These are phyloP conservation scores for Rhodotorula kratochvilovae DNA, from an alignment of 768 basidiomycete genomes.

Conservation along the genomic window DNA sequence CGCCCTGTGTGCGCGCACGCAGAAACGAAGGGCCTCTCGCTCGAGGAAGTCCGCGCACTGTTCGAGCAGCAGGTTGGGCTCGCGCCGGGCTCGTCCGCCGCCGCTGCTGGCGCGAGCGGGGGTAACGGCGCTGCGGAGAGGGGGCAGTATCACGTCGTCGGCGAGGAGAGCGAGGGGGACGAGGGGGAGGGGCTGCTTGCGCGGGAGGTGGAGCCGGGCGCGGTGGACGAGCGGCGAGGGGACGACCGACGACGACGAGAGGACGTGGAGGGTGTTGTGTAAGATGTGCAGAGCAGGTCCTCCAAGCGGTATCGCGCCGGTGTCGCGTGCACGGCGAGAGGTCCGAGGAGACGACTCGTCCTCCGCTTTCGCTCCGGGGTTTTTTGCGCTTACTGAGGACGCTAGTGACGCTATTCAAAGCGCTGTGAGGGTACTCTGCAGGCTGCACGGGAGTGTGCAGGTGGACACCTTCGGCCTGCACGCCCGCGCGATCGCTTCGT, in stretches of 20 bases:
- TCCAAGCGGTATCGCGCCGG: too few species aligned
- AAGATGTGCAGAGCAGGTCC: too few species aligned
- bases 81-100: neutral
- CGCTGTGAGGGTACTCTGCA: too few species aligned
- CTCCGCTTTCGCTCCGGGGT: too few species aligned
- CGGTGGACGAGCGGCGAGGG: neutral
- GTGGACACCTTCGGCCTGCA: too few species aligned
- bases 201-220: neutral
- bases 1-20: neutral
- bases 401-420: too few species aligned
- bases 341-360: too few species aligned
- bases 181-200: neutral
- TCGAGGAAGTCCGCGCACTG: conserved; percentile 24
- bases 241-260: neutral
- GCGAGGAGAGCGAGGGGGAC: neutral
- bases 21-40: conserved; percentile 34
- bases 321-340: too few species aligned
- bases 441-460: too few species aligned
- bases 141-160: neutral
- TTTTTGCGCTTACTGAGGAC: too few species aligned
- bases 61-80: conserved; percentile 21
- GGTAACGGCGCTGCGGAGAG: too few species aligned
- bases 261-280: neutral
- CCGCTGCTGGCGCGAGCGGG: neutral
- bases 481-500: too few species aligned